Base-by-base conservation (phyloP, 2,329 filamentous ascomycete species). In the Passalora sequoiae region DNA sequence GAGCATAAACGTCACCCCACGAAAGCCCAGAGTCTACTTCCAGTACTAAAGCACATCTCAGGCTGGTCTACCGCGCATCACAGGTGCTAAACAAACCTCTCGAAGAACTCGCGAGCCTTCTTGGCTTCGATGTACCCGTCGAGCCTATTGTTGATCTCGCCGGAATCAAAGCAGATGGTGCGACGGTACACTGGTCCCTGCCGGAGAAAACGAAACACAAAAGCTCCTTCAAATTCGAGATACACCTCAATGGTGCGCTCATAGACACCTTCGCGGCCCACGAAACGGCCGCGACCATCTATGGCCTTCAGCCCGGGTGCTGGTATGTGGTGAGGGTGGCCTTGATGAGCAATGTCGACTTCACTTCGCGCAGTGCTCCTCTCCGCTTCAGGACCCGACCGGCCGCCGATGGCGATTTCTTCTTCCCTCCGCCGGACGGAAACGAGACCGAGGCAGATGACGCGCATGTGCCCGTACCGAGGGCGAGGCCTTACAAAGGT, bases 321-420 rank as follows among this genome's bases (percentile, higher is more conserved):
- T 94, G 89, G 59, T 97, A 97, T 68, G 94, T 94, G 53, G 83
- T 98, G 20, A 84, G 91, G 47, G 87, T 97, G 41, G 86, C 96
- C 55, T 88, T 91, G 28, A 84, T 96, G 41, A 94, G 91, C 37
- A 80, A 84, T 21, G 88, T 89, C 55, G 94, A 92, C 65, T 97
- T 97, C 59, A 88, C 94, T 61, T 88, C 89, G 1, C 85, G 87
- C 27, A 96, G 92, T 64, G 76, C 81, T 4, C 80, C 94, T 27
- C 82, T 97, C 51, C 84, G 92, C 42, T 73, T 98, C 42, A 80
- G 85, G 56, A 97, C 92, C 13, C 68, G 71, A 44, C 59, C 64
- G 20, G 61, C 66, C 35, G 58, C 60, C 15, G 68, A 69, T 2
- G 63, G 61, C 27, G 69, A 73, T 46, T 71, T 66, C 51, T 72